Percentiles rank a stretch among this genome's conserved stretches.
Evolutionary conservation across 73 alveolate species (phyloP).

Genomic region (Tetrahymena elliotti): DNA sequence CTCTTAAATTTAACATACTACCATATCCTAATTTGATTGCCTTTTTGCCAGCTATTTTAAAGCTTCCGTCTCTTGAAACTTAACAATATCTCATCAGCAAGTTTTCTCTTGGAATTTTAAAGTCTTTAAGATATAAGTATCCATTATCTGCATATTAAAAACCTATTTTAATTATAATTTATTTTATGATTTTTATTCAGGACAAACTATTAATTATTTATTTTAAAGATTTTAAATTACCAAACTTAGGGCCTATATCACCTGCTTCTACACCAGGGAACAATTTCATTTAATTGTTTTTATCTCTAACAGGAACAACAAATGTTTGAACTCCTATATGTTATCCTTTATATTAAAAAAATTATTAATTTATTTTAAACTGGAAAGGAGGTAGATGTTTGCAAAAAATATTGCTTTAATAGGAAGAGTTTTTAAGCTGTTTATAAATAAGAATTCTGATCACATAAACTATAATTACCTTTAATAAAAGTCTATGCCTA

Average conservation of each 20-base stretch:
- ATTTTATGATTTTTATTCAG: no score
- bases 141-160: conserved; percentile 44
- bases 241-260: conserved; percentile 46
- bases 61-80: conserved; percentile 55
- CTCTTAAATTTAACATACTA: conserved; percentile 25
- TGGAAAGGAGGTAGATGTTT: neutral
- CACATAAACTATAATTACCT: neutral
- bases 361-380: neutral
- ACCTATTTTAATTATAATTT: neutral
- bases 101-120: conserved; percentile 37
- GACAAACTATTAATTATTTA: neutral
- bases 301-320: conserved; percentile 48
- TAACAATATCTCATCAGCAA: conserved; percentile 47
- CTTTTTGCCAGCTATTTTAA: conserved; percentile 24
- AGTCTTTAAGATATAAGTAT: conserved; percentile 23
- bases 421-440: neutral
- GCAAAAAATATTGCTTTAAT: neutral
- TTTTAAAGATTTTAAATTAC: neutral
- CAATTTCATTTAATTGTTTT: conserved; percentile 3
- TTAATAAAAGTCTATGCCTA: conserved; percentile 40
- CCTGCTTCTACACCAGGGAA: conserved; percentile 51
- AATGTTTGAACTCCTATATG: conserved; percentile 52
- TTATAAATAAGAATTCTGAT: neutral
- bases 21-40: conserved; percentile 43
- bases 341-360: neutral